These are phyloP conservation scores for Juglanconis sp. DNA, from an alignment of 2,329 filamentous ascomycete species.

Conservation along the genomic window DNA sequence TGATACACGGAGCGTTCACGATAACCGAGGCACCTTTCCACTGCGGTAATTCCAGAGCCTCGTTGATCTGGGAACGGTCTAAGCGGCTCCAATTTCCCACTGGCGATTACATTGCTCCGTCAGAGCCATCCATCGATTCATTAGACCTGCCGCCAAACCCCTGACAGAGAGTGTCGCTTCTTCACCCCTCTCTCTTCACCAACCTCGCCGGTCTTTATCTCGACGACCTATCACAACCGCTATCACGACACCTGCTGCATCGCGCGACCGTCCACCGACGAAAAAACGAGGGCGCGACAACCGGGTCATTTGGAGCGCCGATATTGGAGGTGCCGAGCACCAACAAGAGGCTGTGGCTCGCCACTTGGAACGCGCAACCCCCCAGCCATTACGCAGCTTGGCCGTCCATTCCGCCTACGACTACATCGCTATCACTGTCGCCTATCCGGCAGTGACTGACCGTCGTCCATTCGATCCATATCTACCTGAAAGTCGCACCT, in stretches of 20 bases:
- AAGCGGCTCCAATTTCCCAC: slow-evolving; percentile 17
- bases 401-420: slow-evolving; percentile 7
- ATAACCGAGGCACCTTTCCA: not conserved
- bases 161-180: not conserved
- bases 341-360: slow-evolving; percentile 7
- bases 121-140: slow-evolving; percentile 6
- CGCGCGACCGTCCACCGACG: not conserved
- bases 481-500: not conserved
- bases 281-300: not conserved
- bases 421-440: not conserved
- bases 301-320: not conserved
- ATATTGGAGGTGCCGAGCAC: slow-evolving; percentile 1
- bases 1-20: not conserved
- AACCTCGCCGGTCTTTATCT: slow-evolving; percentile 3
- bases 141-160: not conserved
- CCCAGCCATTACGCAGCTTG: slow-evolving; percentile 4
- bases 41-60: slow-evolving; percentile 18
- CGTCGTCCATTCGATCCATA: not conserved
- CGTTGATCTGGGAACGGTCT: slow-evolving; percentile 12
- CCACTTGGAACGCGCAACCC: slow-evolving; percentile 11
- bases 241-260: not conserved
- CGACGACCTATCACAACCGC: slow-evolving; percentile 1
- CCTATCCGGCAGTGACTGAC: not conserved
- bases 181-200: not conserved
- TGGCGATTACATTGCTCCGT: slow-evolving; percentile 4